Base-by-base conservation (phyloP, 768 basidiomycete species). In the Leccinum broughii region DNA sequence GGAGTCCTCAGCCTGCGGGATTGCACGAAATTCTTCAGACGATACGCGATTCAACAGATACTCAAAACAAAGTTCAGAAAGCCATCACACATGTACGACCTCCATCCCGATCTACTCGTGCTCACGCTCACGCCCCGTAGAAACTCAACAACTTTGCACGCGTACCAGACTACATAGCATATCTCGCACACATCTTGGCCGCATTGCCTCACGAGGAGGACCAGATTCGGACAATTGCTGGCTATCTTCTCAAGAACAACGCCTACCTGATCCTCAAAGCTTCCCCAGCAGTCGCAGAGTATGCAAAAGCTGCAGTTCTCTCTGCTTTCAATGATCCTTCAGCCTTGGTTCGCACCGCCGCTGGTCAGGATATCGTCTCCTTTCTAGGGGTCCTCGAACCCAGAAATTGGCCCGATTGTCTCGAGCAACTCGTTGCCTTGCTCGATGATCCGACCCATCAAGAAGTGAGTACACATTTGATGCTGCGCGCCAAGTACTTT, bases 241-340 rank as follows among this genome's bases (percentile, higher is more conserved):
- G 96, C 48, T 92, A 98, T 68, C 81, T 98, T 24, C 86, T 99
- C 76, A 99, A 99, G 86, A 98, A 99, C 76, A 95, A 94, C 69
- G 85, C 92, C 49, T 83, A 87, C 59, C 82, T 90, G 64, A 87
- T 95, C 71, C 80, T 94, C 56, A 81, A 80, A 51, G 83, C 86
- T 7, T 78, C 86, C 24, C 79, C 81, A 17, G 84, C 87, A 51
- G 89, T 94, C 22, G 80, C 83, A 32, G 79, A 84, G 53, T 92
- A 87, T 70, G 85, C 91, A 64, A 92, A 95, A 76, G 77, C 77
- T 32, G 84, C 89, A 51, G 85, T 93, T 32, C 85, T 95, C 6
- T 81, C 85, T 64, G 91, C 92, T 15, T 97, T 98, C 76, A 83
- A 79, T 65, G 92, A 95, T 75, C 75, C 81, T 26, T 88, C 89